Evolutionary conservation across 2,329 filamentous ascomycete genomes (phyloP).

Genomic region (Volutella citrinella): DNA sequence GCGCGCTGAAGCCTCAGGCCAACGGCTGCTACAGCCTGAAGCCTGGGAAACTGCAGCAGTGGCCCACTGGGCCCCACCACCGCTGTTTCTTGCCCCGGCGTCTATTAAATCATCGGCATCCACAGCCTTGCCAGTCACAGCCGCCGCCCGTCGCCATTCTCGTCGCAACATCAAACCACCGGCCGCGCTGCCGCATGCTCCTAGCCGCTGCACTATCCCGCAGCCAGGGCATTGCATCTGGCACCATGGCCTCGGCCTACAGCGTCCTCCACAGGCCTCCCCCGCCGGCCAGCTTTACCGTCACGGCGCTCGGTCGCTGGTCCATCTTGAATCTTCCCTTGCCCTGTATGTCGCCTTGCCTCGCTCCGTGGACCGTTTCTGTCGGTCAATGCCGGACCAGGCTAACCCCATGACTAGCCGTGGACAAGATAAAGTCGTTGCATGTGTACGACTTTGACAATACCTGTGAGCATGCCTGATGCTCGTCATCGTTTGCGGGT

Average conservation of each 20-base stretch:
- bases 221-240: constrained; percentile 19
- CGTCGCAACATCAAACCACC: constrained; percentile 5
- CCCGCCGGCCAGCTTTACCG: constrained; percentile 44
- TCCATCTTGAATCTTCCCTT: constrained; percentile 72
- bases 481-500: not conserved
- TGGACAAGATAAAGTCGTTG: constrained; percentile 70
- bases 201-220: constrained; percentile 18
- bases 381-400: too few relatives aligned
- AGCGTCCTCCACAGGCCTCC: constrained; percentile 35
- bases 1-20: constrained; percentile 24
- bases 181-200: constrained; percentile 21
- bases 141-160: too few relatives aligned
- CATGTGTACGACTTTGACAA: constrained; percentile 99
- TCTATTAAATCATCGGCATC: constrained; percentile 16
- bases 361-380: too few relatives aligned
- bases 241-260: constrained; percentile 40
- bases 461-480: constrained; percentile 62
- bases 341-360: constrained; percentile 63
- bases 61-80: constrained; percentile 11
- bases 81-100: constrained; percentile 10
- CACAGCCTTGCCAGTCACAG: too few relatives aligned
- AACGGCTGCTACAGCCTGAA: constrained; percentile 1
- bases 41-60: constrained; percentile 1
- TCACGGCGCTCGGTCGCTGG: constrained; percentile 80
- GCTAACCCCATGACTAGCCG: too few relatives aligned